These are phyloP conservation scores for Incumbomyces lentus DNA, from an alignment of 2,329 filamentous ascomycete species.

Conservation along the genomic window DNA sequence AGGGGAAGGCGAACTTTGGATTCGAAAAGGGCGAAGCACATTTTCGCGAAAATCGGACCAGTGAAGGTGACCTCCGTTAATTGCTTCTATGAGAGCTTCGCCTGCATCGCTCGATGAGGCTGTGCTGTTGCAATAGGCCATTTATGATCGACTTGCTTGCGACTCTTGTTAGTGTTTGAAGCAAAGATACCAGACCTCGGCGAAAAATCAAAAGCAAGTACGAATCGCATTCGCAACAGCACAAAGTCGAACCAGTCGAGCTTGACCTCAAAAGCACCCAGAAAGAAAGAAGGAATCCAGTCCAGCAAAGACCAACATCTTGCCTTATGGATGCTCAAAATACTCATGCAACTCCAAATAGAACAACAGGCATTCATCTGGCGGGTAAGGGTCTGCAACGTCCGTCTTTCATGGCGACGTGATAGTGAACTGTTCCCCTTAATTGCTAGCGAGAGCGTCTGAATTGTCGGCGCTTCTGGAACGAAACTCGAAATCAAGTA, in stretches of 20 bases:
- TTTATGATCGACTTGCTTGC: not conserved
- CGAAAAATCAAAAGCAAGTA: not conserved
- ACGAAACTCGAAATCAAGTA: no score
- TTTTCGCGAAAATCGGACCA: constrained; percentile 17
- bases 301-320: not conserved
- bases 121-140: not conserved
- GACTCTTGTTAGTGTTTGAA: not conserved
- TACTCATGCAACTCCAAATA: not conserved
- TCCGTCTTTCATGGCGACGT: not conserved
- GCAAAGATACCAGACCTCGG: not conserved
- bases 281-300: not conserved
- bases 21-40: constrained; percentile 16
- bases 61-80: constrained; percentile 18
- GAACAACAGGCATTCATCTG: not conserved
- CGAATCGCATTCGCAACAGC: not conserved
- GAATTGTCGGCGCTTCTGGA: not conserved
- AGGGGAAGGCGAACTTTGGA: constrained; percentile 8
- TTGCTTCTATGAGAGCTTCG: constrained; percentile 6
- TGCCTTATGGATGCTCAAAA: not conserved
- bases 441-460: no score
- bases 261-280: not conserved
- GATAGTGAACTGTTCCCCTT: not conserved
- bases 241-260: not conserved
- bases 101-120: not conserved
- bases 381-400: not conserved